Conservation (phyloP, 495 filamentous ascomycete species). For the Cryomyces minteri region DNA sequence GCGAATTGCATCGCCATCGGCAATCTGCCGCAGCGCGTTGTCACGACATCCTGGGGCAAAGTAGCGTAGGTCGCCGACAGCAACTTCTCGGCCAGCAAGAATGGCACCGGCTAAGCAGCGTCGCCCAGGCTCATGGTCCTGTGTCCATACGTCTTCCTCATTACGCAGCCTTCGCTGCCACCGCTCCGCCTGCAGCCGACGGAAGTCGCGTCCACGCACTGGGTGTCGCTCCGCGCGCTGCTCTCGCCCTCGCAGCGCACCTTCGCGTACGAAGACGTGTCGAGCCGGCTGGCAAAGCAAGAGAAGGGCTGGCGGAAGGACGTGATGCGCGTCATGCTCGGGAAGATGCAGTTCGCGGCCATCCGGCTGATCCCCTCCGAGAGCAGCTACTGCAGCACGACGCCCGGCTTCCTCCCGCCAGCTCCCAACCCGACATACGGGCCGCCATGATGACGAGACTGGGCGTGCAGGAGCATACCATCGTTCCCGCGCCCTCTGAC, state of each 20-base stretch:
- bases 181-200: conserved; percentile 46
- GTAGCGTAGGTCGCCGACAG: conserved; percentile 33
- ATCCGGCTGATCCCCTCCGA: conserved; percentile 44
- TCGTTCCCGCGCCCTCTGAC: conserved; percentile 5
- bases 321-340: conserved; percentile 35
- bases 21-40: conserved; percentile 52
- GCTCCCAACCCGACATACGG: background rate
- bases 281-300: conserved; percentile 37
- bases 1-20: conserved; percentile 39
- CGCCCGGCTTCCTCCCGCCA: conserved; percentile 24
- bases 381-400: conserved; percentile 34
- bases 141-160: conserved; percentile 55
- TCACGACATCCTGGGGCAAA: conserved; percentile 56
- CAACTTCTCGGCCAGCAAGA: background rate
- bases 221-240: conserved; percentile 52
- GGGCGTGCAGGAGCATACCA: background rate
- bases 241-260: conserved; percentile 44
- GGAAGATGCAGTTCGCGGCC: conserved; percentile 56
- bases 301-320: conserved; percentile 30
- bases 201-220: conserved; percentile 60
- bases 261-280: conserved; percentile 45
- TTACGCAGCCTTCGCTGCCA: conserved; percentile 36
- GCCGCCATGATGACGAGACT: background rate
- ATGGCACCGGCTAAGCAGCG: background rate
- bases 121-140: conserved; percentile 50